phyloP scores from a whole-genome alignment of 768 basidiomycete genomes.

The Serendipita sp. region DNA sequence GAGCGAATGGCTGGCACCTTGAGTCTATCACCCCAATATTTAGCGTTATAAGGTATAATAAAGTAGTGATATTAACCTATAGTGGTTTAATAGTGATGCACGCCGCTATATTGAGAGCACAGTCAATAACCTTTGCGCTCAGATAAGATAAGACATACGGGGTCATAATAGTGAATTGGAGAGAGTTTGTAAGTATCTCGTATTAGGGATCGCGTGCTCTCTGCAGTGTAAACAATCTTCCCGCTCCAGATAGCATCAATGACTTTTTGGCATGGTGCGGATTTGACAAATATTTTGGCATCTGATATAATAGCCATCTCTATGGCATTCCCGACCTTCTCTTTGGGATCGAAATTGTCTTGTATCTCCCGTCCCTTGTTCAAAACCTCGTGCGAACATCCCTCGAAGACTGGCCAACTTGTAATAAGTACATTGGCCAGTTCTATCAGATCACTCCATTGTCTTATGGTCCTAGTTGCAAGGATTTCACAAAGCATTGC shows the following conservation, averaged over 20 bases:
- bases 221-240: slow-evolving; percentile 78
- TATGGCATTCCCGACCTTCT: slow-evolving; percentile 77
- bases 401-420: slow-evolving; percentile 64
- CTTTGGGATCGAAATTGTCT: slow-evolving; percentile 49
- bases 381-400: slow-evolving; percentile 46
- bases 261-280: slow-evolving; percentile 75
- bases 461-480: slow-evolving; percentile 61
- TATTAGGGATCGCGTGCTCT: slow-evolving; percentile 75
- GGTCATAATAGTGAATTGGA: slow-evolving; percentile 87
- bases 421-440: slow-evolving; percentile 59
- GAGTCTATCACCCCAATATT: slow-evolving; percentile 30
- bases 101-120: slow-evolving; percentile 29
- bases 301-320: slow-evolving; percentile 82
- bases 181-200: slow-evolving; percentile 89
- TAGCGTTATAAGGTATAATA: not conserved
- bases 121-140: not conserved
- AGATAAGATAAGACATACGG: slow-evolving; percentile 18
- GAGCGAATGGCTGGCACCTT: slow-evolving; percentile 89
- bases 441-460: slow-evolving; percentile 49
- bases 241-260: slow-evolving; percentile 78
- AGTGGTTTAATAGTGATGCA: slow-evolving; percentile 88
- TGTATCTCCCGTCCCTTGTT: slow-evolving; percentile 42
- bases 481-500: slow-evolving; percentile 81
- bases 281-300: slow-evolving; percentile 80
- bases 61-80: slow-evolving; percentile 37